A percentile compares a stretch with the other conserved stretches of the same genome.
Evolutionary conservation across 305 asterid species (phyloP).

Genomic region (Fraxinus greggii): DNA sequence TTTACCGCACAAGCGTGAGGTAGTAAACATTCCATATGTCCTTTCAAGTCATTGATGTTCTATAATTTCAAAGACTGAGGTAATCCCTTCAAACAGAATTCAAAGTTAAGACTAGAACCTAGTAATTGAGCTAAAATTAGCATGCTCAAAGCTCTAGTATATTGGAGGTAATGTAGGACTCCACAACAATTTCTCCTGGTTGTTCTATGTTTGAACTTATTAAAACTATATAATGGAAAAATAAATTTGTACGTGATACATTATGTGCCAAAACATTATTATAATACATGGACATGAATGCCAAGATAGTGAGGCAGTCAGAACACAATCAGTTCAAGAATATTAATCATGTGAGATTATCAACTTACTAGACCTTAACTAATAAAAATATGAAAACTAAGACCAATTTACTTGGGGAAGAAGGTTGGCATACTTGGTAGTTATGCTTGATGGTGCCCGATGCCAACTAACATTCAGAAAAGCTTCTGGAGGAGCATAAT

Average conservation of each 20-base stretch:
- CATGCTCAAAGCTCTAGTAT: neutral
- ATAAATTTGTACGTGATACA: neutral
- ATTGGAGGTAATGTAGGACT: neutral
- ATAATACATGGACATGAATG: neutral
- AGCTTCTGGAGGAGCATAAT: slow-evolving; percentile 97
- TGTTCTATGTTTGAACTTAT: neutral
- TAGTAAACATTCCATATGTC: neutral
- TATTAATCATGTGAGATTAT: slow-evolving; percentile 1
- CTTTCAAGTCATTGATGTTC: slow-evolving; percentile 8
- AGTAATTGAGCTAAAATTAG: slow-evolving; percentile 1
- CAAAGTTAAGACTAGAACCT: neutral
- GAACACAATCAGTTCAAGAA: neutral
- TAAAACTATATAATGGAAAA: neutral
- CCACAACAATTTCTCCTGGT: neutral
- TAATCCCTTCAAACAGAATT: slow-evolving; percentile 7
- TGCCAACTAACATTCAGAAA: slow-evolving; percentile 88
- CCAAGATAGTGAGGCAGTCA: neutral
- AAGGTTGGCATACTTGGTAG: slow-evolving; percentile 61
- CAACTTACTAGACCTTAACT: slow-evolving; percentile 19
- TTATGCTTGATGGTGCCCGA: slow-evolving; percentile 59
- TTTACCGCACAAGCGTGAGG: neutral
- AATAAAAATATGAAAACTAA: neutral
- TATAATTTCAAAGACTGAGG: slow-evolving; percentile 11
- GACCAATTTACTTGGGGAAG: slow-evolving; percentile 9
- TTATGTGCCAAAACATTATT: neutral